phyloP scores from a whole-genome alignment of 345 rosid genomes.

The Salix caprea region DNA sequence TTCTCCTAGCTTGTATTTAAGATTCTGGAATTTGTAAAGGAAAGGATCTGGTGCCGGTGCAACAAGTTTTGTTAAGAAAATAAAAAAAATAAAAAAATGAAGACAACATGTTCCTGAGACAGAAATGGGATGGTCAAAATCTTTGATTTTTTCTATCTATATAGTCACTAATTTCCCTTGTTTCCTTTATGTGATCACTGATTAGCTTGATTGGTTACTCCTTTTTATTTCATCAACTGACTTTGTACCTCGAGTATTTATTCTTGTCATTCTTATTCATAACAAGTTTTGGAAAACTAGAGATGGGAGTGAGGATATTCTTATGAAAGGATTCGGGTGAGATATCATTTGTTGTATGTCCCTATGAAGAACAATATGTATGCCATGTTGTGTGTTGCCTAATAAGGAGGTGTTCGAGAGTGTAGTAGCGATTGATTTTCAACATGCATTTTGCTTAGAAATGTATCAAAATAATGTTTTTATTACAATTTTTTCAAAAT shows the following conservation, averaged over 20 bases:
- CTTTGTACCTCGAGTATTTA: neutral
- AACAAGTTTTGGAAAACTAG: neutral
- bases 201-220: neutral
- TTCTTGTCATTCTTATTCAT: neutral
- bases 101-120: too few species aligned
- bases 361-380: neutral
- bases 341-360: neutral
- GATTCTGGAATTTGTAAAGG: conserved; percentile 10
- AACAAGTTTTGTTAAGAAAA: neutral
- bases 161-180: neutral
- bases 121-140: neutral
- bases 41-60: neutral
- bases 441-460: too few species aligned
- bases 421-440: too few species aligned
- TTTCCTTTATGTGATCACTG: neutral
- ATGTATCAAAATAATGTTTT: too few species aligned
- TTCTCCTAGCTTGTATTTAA: neutral
- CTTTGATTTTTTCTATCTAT: neutral
- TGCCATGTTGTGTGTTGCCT: neutral
- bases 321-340: neutral
- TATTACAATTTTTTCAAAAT: too few species aligned
- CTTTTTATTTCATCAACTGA: neutral
- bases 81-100: neutral
- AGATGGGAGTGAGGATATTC: neutral
- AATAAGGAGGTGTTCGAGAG: too few species aligned